These are phyloP conservation scores for Leccinum fibrillosum DNA, from an alignment of 768 basidiomycete species.

Conservation along the genomic window DNA sequence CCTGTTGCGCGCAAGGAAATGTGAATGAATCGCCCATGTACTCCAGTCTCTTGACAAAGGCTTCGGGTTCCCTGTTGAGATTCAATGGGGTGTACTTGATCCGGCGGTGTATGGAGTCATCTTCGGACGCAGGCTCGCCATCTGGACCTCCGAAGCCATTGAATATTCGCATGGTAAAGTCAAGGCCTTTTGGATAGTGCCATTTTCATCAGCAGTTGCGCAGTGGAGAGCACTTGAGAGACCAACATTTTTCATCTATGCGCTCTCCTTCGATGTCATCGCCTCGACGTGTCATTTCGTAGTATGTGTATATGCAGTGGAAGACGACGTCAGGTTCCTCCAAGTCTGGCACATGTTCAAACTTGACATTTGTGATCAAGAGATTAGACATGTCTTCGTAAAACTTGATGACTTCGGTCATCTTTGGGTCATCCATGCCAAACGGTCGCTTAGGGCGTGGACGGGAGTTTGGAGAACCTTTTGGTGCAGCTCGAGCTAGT, in stretches of 20 bases:
- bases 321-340: conserved; percentile 51
- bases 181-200: conserved; percentile 43
- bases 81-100: conserved; percentile 59
- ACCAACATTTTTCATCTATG: conserved; percentile 31
- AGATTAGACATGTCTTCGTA: conserved; percentile 89
- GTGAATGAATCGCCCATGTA: conserved; percentile 66
- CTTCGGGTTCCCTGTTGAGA: conserved; percentile 56
- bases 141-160: conserved; percentile 33
- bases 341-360: conserved; percentile 29
- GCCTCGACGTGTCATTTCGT: conserved; percentile 29
- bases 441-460: conserved; percentile 34
- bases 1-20: conserved; percentile 64
- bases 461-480: conserved; percentile 35
- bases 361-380: conserved; percentile 60
- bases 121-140: conserved; percentile 32
- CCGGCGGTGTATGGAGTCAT: conserved; percentile 31
- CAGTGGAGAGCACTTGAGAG: neutral
- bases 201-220: conserved; percentile 3
- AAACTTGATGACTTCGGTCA: conserved; percentile 58
- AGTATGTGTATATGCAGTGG: conserved; percentile 67
- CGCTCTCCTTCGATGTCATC: conserved; percentile 34
- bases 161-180: conserved; percentile 54
- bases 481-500: conserved; percentile 40
- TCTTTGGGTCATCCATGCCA: conserved; percentile 53
- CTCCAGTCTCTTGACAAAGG: conserved; percentile 56